Percentiles rank a stretch among this genome's conserved stretches.
These are phyloP conservation scores for Ustilago vetiveriae DNA, from an alignment of 1,284 basidiomycete species.

Conservation along the genomic window DNA sequence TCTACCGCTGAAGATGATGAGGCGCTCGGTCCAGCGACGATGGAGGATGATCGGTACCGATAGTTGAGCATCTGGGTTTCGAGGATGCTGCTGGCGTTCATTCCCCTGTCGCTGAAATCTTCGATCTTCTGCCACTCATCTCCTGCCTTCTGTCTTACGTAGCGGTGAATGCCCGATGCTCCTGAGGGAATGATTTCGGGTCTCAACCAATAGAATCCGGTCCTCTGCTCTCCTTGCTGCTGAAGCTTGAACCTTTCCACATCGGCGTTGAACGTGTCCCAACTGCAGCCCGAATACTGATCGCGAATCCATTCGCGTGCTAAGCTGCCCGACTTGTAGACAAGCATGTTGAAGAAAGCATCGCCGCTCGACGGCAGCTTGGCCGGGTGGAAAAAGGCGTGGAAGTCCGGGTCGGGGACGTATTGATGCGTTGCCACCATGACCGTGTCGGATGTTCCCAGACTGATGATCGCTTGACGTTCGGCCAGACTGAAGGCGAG, in stretches of 20 bases:
- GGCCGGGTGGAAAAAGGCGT: constrained; percentile 71
- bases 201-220: constrained; percentile 80
- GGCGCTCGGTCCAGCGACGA: constrained; percentile 70
- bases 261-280: constrained; percentile 78
- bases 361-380: constrained; percentile 16
- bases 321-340: constrained; percentile 69
- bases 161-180: constrained; percentile 77
- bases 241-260: constrained; percentile 68
- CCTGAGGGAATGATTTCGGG: constrained; percentile 82
- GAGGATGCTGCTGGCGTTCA: constrained; percentile 82
- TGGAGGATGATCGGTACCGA: constrained; percentile 75
- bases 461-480: constrained; percentile 85
- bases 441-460: constrained; percentile 91
- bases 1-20: constrained; percentile 6
- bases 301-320: constrained; percentile 80
- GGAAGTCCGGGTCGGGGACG: constrained; percentile 69
- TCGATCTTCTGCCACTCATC: constrained; percentile 51
- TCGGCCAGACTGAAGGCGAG: constrained; percentile 75
- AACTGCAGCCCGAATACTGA: constrained; percentile 74
- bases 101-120: constrained; percentile 67
- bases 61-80: constrained; percentile 87
- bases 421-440: constrained; percentile 73
- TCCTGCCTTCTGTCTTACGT: constrained; percentile 66
- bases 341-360: constrained; percentile 70
- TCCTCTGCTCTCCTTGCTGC: constrained; percentile 22